phyloP scores from a whole-genome alignment of 2,329 filamentous ascomycete genomes.

The Penicillium sp. region DNA sequence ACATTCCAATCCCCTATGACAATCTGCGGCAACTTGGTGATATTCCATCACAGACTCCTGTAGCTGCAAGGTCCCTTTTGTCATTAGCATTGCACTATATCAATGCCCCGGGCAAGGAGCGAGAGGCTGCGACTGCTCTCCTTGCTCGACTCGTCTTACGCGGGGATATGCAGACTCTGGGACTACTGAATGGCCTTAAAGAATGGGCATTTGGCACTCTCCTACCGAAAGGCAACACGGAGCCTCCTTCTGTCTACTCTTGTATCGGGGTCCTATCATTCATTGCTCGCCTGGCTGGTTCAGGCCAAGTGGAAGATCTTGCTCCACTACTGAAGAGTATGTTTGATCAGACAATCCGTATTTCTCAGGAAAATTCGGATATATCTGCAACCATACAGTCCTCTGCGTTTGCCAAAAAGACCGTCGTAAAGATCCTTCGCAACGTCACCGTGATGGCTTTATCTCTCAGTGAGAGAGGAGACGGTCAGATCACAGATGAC shows the following conservation, averaged over 20 bases:
- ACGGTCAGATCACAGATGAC: constrained; percentile 33
- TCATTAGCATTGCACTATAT: constrained; percentile 74
- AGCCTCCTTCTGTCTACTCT: constrained; percentile 65
- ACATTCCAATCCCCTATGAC: constrained; percentile 41
- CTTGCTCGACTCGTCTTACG: constrained; percentile 82
- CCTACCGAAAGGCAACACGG: constrained; percentile 46
- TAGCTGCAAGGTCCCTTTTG: constrained; percentile 71
- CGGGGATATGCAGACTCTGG: constrained; percentile 81
- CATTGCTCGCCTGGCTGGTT: constrained; percentile 72
- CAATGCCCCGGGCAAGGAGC: constrained; percentile 78
- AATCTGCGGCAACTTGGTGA: constrained; percentile 34
- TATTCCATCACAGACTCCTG: constrained; percentile 67
- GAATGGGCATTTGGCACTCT: constrained; percentile 71
- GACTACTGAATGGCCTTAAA: constrained; percentile 70
- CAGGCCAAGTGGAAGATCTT: constrained; percentile 75
- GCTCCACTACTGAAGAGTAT: constrained; percentile 67
- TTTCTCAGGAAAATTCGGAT: constrained; percentile 58
- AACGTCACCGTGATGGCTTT: constrained; percentile 72
- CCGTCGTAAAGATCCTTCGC: constrained; percentile 81
- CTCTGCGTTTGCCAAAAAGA: constrained; percentile 80
- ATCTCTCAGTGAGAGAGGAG: constrained; percentile 49
- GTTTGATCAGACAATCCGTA: constrained; percentile 66
- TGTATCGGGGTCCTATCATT: constrained; percentile 81
- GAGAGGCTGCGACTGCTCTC: constrained; percentile 82
- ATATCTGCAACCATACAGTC: constrained; percentile 62